A percentile compares a stretch with the other conserved stretches of the same genome.
Conservation (phyloP, 2,329 filamentous ascomycete genomes). For the Aspergillus nomiae region DNA sequence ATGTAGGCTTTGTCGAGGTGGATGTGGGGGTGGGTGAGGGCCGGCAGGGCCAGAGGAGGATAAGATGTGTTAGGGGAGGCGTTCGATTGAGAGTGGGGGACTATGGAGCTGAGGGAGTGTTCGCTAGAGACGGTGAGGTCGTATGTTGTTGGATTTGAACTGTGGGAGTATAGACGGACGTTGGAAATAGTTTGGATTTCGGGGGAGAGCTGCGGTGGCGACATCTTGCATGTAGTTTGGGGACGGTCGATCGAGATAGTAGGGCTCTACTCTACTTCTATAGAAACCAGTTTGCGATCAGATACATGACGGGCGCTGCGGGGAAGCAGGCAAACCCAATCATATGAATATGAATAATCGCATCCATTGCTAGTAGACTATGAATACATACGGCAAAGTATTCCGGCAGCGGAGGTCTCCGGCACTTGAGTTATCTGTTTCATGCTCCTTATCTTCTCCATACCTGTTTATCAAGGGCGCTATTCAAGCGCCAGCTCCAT, state of each 20-base stretch:
- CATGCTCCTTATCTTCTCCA: background rate
- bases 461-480: too few relatives aligned
- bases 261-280: too few relatives aligned
- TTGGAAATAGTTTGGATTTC: constrained; percentile 21
- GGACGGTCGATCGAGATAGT: too few relatives aligned
- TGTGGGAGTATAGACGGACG: constrained; percentile 30
- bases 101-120: background rate
- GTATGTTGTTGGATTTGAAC: constrained; percentile 26
- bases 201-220: constrained; percentile 30
- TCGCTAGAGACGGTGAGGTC: constrained; percentile 31
- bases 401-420: background rate
- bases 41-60: constrained; percentile 49
- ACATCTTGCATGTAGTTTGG: background rate
- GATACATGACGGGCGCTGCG: too few relatives aligned
- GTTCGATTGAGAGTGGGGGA: background rate
- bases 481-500: background rate
- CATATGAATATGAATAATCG: too few relatives aligned
- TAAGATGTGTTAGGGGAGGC: background rate
- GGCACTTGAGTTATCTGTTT: background rate
- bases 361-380: too few relatives aligned
- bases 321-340: too few relatives aligned
- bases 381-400: background rate
- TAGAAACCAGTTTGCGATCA: too few relatives aligned
- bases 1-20: constrained; percentile 63
- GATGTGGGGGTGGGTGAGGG: constrained; percentile 71